phyloP scores from a whole-genome alignment of 768 basidiomycete genomes.

The Gyrodon lividus region DNA sequence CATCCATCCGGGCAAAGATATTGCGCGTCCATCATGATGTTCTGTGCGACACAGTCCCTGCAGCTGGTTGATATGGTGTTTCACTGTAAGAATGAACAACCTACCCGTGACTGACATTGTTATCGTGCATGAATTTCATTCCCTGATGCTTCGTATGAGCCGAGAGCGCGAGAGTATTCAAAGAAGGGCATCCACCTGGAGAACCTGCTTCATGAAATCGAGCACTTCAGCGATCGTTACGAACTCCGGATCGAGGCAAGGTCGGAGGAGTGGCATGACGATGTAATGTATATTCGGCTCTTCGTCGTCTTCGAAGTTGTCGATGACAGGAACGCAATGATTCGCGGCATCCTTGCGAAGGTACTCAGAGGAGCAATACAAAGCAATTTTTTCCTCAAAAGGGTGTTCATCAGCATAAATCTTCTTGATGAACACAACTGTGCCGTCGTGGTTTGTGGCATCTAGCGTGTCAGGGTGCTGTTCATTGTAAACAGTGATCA shows the following conservation, averaged over 20 bases:
- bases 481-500: neutral
- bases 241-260: constrained; percentile 19
- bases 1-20: constrained; percentile 26
- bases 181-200: constrained; percentile 13
- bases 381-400: constrained; percentile 4
- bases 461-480: neutral
- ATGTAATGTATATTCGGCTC: constrained; percentile 15
- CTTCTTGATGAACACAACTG: constrained; percentile 17
- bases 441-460: too few species aligned
- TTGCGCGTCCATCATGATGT: constrained; percentile 33
- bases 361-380: neutral
- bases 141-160: constrained; percentile 20
- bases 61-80: neutral
- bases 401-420: constrained; percentile 1
- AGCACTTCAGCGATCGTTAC: constrained; percentile 22
- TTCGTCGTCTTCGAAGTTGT: constrained; percentile 5
- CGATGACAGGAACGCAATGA: too few species aligned
- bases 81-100: neutral
- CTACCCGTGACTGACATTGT: constrained; percentile 36
- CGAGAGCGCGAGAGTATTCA: too few species aligned
- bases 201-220: constrained; percentile 21
- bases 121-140: constrained; percentile 35
- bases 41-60: constrained; percentile 27
- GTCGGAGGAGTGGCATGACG: constrained; percentile 24
- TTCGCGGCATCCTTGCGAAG: too few species aligned